Base-by-base conservation (phyloP, 2,329 filamentous ascomycete genomes). In the Aspergillus fumigatiaffinis region DNA sequence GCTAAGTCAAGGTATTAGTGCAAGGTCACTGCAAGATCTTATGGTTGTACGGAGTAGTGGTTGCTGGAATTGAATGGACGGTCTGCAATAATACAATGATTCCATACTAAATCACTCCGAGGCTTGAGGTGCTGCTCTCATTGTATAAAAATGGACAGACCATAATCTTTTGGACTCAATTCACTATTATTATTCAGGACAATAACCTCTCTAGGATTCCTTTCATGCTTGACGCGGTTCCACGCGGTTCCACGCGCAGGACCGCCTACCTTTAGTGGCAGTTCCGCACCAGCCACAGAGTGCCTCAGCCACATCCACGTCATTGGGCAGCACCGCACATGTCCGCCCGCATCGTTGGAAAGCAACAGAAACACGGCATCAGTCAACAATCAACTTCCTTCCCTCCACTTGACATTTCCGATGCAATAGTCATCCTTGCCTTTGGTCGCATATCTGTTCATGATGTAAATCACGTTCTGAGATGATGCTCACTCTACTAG, bases 291-390 rank as follows among this genome's bases (percentile, higher is more conserved):
- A 63, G 57, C 60, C 62, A 64, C 54, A 53, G 9, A 25, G 26
- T 3, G 53, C 57, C 58, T 62, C 57, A 65, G 66, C 67, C 60
- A 54, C 68, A 59, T 59, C 62, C 68, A 69, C 71, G 68, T 71
- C 68, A 73, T 66, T 68, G 65, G 62, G 68, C 63, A 65, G 66
- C 62, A 56, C 52, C 28, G 35, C 54, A 56, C 53, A 47, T 49
- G 50, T 47, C 35, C 29, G 57, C 46, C 58, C 53, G 56, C 51
- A 14, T 23, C 46, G 41, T 47, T 42, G 20, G 26, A 44, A 54
- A 54, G 32, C 12, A 28, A 54, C 49, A 50, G 44, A 26, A 50
- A 47, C 44, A 12, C 44, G 3, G 20, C 29, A n/a, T 41, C 21
- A 28, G 20, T 51, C 29, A 20, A 32, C 50, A 41, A 17, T 23